A percentile compares a stretch with the other conserved stretches of the same genome.
phyloP scores from a whole-genome alignment of 805 yeast genomes.

The Nakazawaea holstii region DNA sequence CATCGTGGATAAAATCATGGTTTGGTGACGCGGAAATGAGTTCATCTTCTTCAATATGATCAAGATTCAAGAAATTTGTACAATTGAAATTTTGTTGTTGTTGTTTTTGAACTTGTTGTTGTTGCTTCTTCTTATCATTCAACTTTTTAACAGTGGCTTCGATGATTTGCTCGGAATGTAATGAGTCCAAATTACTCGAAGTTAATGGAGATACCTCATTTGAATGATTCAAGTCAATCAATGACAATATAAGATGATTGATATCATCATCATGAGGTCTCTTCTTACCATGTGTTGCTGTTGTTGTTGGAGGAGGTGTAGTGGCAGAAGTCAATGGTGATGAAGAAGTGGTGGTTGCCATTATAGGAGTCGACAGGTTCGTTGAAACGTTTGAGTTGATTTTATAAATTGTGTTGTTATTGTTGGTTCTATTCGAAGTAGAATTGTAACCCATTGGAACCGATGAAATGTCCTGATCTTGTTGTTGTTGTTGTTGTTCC shows the following conservation, averaged over 20 bases:
- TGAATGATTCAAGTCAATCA: conserved; percentile 28
- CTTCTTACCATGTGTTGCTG: conserved; percentile 14
- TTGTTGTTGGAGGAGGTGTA: conserved; percentile 2
- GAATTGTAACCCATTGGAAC: conserved; percentile 3
- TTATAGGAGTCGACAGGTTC: conserved; percentile 4
- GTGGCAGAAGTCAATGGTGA: conserved; percentile 7
- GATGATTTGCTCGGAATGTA: conserved; percentile 3
- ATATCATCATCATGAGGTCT: conserved; percentile 29
- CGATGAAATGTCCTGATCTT: conserved; percentile 5
- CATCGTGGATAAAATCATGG: conserved; percentile 3
- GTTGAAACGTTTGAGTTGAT: conserved; percentile 8
- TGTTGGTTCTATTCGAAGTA: conserved; percentile 6
- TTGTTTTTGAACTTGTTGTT: neutral
- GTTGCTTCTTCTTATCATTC: conserved; percentile 4
- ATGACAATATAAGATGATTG: conserved; percentile 28
- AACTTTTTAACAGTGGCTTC: conserved; percentile 4
- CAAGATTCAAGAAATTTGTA: conserved; percentile 8
- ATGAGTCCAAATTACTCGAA: conserved; percentile 4
- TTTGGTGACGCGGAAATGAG: conserved; percentile 3
- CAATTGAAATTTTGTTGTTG: neutral
- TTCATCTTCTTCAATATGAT: neutral
- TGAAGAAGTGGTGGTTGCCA: conserved; percentile 3
- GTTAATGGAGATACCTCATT: conserved; percentile 8
- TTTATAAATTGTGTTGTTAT: conserved; percentile 10
- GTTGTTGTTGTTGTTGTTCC: neutral